Percentiles rank a stretch among this genome's conserved stretches.
Conservation (phyloP, 208 protist genomes). For the Vickermania ingenoplastis region DNA sequence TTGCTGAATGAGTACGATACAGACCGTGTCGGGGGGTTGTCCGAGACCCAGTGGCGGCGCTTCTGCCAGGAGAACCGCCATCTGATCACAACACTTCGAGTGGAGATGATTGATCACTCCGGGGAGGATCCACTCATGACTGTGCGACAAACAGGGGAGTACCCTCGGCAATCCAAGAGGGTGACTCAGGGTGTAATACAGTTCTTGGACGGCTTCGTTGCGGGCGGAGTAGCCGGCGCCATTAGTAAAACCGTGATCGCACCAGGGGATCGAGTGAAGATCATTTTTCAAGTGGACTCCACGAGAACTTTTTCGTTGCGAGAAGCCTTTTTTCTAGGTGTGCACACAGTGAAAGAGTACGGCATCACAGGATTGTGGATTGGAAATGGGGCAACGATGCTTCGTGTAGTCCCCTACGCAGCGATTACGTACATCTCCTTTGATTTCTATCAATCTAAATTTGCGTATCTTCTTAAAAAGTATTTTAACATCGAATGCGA, state of each 20-base stretch:
- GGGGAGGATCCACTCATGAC: slow-evolving; percentile 49
- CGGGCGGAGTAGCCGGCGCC: slow-evolving; percentile 90
- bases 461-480: slow-evolving; percentile 1
- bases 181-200: slow-evolving; percentile 32
- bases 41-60: slow-evolving; percentile 48
- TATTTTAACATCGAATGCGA: slow-evolving; percentile 22
- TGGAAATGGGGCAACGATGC: slow-evolving; percentile 92
- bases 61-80: slow-evolving; percentile 68
- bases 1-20: slow-evolving; percentile 53
- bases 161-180: not conserved
- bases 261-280: slow-evolving; percentile 92
- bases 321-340: slow-evolving; percentile 49
- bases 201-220: slow-evolving; percentile 85
- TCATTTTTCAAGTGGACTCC: slow-evolving; percentile 92
- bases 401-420: slow-evolving; percentile 92
- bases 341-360: slow-evolving; percentile 71
- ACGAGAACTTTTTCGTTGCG: slow-evolving; percentile 43
- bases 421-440: slow-evolving; percentile 92
- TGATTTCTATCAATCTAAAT: slow-evolving; percentile 77
- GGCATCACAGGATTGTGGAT: slow-evolving; percentile 88
- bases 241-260: slow-evolving; percentile 91
- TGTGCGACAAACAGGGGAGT: slow-evolving; percentile 8
- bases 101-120: slow-evolving; percentile 37
- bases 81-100: slow-evolving; percentile 39
- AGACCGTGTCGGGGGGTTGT: slow-evolving; percentile 38